Evolutionary conservation across 23 red algal species (phyloP), one percentile per base, ranked within the genome.

Genomic region (Pyropia yezoensis): DNA sequence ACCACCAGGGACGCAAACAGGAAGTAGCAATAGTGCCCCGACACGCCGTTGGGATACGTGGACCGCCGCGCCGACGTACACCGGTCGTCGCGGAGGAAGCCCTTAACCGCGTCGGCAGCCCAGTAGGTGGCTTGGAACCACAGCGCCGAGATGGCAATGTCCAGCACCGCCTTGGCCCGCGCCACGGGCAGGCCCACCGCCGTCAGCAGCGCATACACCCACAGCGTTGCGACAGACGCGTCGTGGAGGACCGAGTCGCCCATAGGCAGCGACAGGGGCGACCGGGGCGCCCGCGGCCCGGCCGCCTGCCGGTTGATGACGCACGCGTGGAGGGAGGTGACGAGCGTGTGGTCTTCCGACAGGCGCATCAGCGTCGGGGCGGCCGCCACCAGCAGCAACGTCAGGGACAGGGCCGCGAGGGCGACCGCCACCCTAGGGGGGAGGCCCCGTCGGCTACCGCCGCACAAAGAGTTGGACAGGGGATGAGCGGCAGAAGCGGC

Each of bases 61-160:
- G 28, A 27, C 19, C 73, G 73, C 18, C 83, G 52, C 24, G 73
- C 83, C 20, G 19, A 22, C 15, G 74, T 76, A 58, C 88, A 93
- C 52, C 65, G 77, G 21, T 73, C 81, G 27, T 93, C 88, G 61
- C 74, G 52, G 11, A 93, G 67, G 18, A 70, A 66, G 3, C 73
- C 88, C 59, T 93, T 93, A 52, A 80, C 45, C 20, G 71, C 62
- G 32, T 70, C 61, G 25, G 83, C 59, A 18, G 69, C 54, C 29
- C 81, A 83, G 57, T 93, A 93, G 18, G 88, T 84, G 34, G 57
- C 55, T 63, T 93, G 88, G 70, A 93, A 93, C 88, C 88, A 93
- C 29, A 93, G 25, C n/a, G 75, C 73, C 4, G 78, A 50, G 62
- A 65, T 77, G 9, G 78, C 73, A 1, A 93, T 65, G 19, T 69